Evolutionary conservation across 805 yeast genomes (phyloP), one percentile per base, ranked within the genome.

Genomic region (Sugiyamaella smithiae): DNA sequence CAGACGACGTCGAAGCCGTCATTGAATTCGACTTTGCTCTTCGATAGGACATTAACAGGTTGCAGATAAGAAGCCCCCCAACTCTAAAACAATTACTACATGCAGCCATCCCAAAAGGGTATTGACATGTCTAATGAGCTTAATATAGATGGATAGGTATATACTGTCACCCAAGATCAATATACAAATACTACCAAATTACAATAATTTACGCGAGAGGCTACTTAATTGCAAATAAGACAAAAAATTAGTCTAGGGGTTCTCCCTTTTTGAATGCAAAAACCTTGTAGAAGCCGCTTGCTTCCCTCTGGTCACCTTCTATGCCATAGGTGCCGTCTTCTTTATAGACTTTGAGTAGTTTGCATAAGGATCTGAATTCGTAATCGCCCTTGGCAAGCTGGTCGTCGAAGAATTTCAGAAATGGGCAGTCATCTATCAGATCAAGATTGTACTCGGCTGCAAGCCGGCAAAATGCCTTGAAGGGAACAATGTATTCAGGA

Each of bases 401-500:
- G 57, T 88, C 90, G 40, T 81, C 82, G 69, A 88, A 93, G 61
- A 89, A 78, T 41, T 88, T 89, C 55, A 84, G 77, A 58, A 93
- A 91, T 45, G 86, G 83, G 72, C 82, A 82, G 60, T 83, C 83
- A 57, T 80, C 80, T 51, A 83, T 76, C 50, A 93, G 68, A 49
- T 81, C 84, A 53, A 91, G 67, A 11, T 88, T 88, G 64, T 81
- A 86, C 50, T 88, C 95, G 61, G 84, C 88, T 38, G 97, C 95
- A 47, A 91, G 68, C 48, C 84, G 79, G 65, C 96, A 75, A 50
- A 93, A 78, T 1, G 83, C 78, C 60, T 91, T 97, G 67, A 93
- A 89, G 1, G 97, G 98, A 5, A 93, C 97, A 4, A 93, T 95
- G 61, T 85, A 93, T 62, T 93, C 99, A 0, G 98, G 98, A 20